A percentile compares a stretch with the other conserved stretches of the same genome.
Conservation (phyloP, 2,329 filamentous ascomycete genomes). For the Fusarium acutatum region DNA sequence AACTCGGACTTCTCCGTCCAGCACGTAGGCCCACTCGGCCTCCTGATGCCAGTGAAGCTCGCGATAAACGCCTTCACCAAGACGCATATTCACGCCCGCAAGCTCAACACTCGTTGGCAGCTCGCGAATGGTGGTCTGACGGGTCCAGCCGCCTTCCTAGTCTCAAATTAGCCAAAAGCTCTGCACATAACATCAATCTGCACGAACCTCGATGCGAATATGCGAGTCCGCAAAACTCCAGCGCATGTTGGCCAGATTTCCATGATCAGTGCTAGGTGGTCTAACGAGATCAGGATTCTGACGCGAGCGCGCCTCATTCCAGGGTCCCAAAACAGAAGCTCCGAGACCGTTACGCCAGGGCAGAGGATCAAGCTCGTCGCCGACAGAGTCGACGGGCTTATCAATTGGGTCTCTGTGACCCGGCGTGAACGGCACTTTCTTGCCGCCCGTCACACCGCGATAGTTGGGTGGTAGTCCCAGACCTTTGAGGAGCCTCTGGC, state of each 20-base stretch:
- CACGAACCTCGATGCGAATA: conserved; percentile 66
- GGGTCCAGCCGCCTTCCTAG: conserved; percentile 79
- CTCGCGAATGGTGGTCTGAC: conserved; percentile 75
- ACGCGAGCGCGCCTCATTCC: conserved; percentile 72
- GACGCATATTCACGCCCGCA: conserved; percentile 80
- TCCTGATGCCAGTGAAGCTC: conserved; percentile 86
- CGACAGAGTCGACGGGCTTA: conserved; percentile 67
- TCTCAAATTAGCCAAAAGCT: neutral
- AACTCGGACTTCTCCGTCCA: conserved; percentile 75
- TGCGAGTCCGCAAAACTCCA: conserved; percentile 76
- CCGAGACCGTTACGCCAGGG: conserved; percentile 72
- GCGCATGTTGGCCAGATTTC: conserved; percentile 74
- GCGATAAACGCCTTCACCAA: conserved; percentile 76
- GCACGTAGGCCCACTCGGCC: conserved; percentile 80
- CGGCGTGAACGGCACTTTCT: conserved; percentile 64
- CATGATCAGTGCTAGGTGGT: conserved; percentile 77
- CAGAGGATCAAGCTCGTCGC: conserved; percentile 68
- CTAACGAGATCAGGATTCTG: conserved; percentile 77
- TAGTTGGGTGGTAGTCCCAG: conserved; percentile 56
- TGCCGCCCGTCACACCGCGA: conserved; percentile 44
- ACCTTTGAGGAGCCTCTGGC: conserved; percentile 62
- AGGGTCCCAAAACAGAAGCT: conserved; percentile 73
- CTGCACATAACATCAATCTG: neutral
- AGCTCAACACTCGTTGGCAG: conserved; percentile 73
- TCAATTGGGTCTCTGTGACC: conserved; percentile 69